Percentiles rank a stretch among this genome's conserved stretches.
These are phyloP conservation scores for Aspergillus proliferans DNA, from an alignment of 2,329 filamentous ascomycete species.

Conservation along the genomic window DNA sequence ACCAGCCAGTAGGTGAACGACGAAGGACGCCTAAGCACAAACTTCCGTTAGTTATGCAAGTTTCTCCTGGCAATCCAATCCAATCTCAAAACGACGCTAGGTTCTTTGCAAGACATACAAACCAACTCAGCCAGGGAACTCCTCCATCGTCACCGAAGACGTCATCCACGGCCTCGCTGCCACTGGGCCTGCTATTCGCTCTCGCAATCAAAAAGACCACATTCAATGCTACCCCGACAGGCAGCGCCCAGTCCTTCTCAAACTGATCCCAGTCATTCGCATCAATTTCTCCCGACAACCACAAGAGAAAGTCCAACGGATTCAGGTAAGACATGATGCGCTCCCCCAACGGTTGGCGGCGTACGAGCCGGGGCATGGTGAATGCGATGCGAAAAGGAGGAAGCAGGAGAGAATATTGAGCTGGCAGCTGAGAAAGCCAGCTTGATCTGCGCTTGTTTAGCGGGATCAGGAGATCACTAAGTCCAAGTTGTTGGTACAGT, in stretches of 20 bases:
- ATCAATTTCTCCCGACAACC: slow-evolving; percentile 88
- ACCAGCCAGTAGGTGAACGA: slow-evolving; percentile 63
- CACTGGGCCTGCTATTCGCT: slow-evolving; percentile 60
- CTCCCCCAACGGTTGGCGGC: slow-evolving; percentile 70
- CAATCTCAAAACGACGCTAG: background rate
- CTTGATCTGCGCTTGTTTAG: background rate
- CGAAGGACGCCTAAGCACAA: slow-evolving; percentile 53
- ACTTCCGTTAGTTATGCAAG: slow-evolving; percentile 7
- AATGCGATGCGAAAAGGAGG: background rate
- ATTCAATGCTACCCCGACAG: slow-evolving; percentile 71
- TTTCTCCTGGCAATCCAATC: background rate
- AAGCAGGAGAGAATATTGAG: background rate
- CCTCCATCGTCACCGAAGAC: slow-evolving; percentile 68
- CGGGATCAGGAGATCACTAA: too few relatives aligned
- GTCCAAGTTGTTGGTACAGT: too few relatives aligned
- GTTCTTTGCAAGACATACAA: slow-evolving; percentile 43
- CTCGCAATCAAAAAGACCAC: slow-evolving; percentile 73
- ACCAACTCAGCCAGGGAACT: slow-evolving; percentile 62
- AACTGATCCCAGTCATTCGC: slow-evolving; percentile 83
- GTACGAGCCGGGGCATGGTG: slow-evolving; percentile 75
- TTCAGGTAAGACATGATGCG: slow-evolving; percentile 76
- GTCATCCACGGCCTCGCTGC: slow-evolving; percentile 59
- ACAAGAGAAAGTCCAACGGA: slow-evolving; percentile 81
- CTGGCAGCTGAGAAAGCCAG: background rate
- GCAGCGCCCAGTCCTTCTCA: slow-evolving; percentile 64